A percentile compares a stretch with the other conserved stretches of the same genome.
Evolutionary conservation across 1,139 yeast genomes (phyloP).

Genomic region (Saccharomyces hybrid): DNA sequence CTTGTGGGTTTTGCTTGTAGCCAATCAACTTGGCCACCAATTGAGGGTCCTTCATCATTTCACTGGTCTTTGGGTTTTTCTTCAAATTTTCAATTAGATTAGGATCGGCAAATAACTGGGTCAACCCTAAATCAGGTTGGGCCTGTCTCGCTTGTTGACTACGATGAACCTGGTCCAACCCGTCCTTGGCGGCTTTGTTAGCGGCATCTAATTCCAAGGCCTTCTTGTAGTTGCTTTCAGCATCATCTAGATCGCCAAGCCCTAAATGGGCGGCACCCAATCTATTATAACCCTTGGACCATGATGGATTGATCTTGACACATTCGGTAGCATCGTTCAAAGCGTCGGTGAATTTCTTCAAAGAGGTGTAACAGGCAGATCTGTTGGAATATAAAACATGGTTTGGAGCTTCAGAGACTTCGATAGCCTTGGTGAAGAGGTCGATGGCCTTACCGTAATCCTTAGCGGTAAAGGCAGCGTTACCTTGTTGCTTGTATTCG

Average conservation of each 20-base stretch:
- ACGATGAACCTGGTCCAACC: conserved; percentile 55
- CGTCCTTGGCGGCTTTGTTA: conserved; percentile 84
- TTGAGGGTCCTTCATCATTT: conserved; percentile 78
- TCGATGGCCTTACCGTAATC: conserved; percentile 77
- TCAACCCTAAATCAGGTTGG: conserved; percentile 71
- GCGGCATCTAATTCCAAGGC: conserved; percentile 76
- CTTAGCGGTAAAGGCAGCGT: conserved; percentile 84
- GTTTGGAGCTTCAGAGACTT: conserved; percentile 70
- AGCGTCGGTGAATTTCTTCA: conserved; percentile 66
- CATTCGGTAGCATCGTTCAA: conserved; percentile 78
- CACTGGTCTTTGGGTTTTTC: conserved; percentile 81
- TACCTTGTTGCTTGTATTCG: conserved; percentile 76
- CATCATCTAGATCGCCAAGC: conserved; percentile 64
- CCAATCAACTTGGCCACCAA: conserved; percentile 65
- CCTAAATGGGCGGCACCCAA: conserved; percentile 92
- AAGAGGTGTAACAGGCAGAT: conserved; percentile 82
- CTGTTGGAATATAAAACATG: conserved; percentile 90
- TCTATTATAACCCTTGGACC: conserved; percentile 95
- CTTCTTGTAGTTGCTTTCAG: conserved; percentile 62
- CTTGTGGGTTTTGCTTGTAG: conserved; percentile 68
- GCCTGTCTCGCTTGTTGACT: conserved; percentile 28
- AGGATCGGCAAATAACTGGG: conserved; percentile 75
- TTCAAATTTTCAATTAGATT: conserved; percentile 65
- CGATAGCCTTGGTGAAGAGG: conserved; percentile 78
- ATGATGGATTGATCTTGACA: conserved; percentile 65